phyloP scores from a whole-genome alignment of 805 yeast genomes.

The Metschnikowia arizonensis region DNA sequence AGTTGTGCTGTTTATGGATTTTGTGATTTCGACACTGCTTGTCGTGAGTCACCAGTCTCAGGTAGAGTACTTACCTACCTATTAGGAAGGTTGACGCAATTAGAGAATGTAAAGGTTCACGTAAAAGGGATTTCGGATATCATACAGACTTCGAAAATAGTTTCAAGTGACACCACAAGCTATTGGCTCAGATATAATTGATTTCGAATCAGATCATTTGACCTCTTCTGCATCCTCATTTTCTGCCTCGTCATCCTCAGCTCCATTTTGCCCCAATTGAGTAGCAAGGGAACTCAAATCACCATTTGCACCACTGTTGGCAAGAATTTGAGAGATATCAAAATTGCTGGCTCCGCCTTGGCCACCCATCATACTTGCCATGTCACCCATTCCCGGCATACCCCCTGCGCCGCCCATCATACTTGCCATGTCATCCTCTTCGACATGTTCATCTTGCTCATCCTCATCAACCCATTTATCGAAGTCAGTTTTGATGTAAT shows the following conservation, averaged over 20 bases:
- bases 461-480: conserved; percentile 99
- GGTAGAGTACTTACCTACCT: neutral
- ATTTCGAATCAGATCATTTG: neutral
- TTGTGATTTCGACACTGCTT: neutral
- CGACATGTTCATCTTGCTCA: conserved; percentile 77
- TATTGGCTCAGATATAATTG: neutral
- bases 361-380: conserved; percentile 28
- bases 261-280: conserved; percentile 39
- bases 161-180: neutral
- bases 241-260: conserved; percentile 15
- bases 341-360: conserved; percentile 23
- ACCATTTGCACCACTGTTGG: conserved; percentile 32
- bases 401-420: conserved; percentile 24
- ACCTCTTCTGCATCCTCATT: conserved; percentile 15
- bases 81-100: neutral
- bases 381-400: conserved; percentile 17
- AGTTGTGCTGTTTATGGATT: neutral
- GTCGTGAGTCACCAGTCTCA: neutral
- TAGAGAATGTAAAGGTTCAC: conserved; percentile 1
- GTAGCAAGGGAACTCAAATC: conserved; percentile 38
- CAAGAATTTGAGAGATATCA: conserved; percentile 19
- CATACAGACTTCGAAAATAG: neutral
- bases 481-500: conserved; percentile 87
- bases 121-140: neutral
- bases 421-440: conserved; percentile 37